Evolutionary conservation across 306 rosid species (phyloP).

Genomic region (Cotoneaster glaucophyllus): DNA sequence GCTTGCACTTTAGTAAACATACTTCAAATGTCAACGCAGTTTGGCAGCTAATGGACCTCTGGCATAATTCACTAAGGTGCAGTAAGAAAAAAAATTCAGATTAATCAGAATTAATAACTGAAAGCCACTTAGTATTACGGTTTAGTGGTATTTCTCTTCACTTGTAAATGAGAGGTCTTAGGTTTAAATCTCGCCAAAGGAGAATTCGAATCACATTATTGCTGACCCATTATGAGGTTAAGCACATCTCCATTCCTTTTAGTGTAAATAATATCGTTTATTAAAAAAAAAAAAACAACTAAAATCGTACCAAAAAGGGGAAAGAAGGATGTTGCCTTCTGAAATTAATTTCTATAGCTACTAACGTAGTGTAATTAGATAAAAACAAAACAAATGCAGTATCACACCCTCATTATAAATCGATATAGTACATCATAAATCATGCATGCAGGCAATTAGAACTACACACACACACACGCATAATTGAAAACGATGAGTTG

Average conservation of each 20-base stretch:
- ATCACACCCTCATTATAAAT: too few species aligned
- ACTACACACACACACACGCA: too few species aligned
- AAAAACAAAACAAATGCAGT: background rate
- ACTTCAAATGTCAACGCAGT: background rate
- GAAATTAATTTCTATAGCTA: background rate
- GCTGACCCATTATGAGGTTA: fast-evolving
- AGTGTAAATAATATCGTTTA: too few species aligned
- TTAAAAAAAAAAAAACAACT: background rate
- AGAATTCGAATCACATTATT: too few species aligned
- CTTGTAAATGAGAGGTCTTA: too few species aligned
- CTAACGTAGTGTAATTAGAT: background rate
- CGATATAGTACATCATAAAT: too few species aligned
- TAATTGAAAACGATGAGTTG: too few species aligned
- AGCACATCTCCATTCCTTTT: too few species aligned
- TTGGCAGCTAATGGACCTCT: background rate
- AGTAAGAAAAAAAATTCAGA: background rate
- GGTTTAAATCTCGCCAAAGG: too few species aligned
- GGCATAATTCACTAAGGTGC: background rate
- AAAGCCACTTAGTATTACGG: too few species aligned
- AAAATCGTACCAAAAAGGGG: background rate
- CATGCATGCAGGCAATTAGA: too few species aligned
- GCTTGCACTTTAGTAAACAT: background rate
- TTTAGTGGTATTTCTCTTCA: fast-evolving
- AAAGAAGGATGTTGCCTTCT: background rate
- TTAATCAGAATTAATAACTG: background rate